Conservation (phyloP, 2,329 filamentous ascomycete species). For the Aureobasidium sp. region DNA sequence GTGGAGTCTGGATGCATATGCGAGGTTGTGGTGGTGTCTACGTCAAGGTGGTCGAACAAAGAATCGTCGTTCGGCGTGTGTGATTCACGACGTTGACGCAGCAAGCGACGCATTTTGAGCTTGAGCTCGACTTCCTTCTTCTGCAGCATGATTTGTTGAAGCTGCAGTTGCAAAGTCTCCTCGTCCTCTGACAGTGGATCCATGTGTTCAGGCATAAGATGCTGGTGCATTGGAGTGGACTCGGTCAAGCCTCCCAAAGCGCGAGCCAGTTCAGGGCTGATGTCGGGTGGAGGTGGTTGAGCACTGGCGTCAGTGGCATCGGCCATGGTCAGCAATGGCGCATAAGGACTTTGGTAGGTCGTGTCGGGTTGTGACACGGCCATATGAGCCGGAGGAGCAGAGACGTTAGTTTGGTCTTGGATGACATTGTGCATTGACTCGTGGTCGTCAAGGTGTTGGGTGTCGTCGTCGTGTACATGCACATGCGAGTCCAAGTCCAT, state of each 20-base stretch:
- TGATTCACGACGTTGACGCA: slow-evolving; percentile 19
- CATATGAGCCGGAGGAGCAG: not conserved
- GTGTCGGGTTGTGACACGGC: slow-evolving; percentile 13
- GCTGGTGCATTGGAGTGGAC: slow-evolving; percentile 1
- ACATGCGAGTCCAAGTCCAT: not conserved
- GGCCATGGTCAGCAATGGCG: slow-evolving; percentile 25
- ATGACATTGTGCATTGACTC: slow-evolving; percentile 20
- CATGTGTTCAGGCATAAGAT: slow-evolving; percentile 10
- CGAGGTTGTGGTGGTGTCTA: not conserved
- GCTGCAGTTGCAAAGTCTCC: slow-evolving; percentile 30
- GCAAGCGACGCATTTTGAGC: slow-evolving; percentile 30
- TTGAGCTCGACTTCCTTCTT: slow-evolving; percentile 33
- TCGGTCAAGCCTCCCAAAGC: slow-evolving; percentile 13
- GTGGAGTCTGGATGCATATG: slow-evolving; percentile 7
- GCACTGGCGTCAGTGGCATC: slow-evolving; percentile 19
- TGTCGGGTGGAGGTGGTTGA: slow-evolving; percentile 19
- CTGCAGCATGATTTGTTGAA: slow-evolving; percentile 31
- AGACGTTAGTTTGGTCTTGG: slow-evolving; percentile 5
- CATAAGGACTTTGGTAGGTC: slow-evolving; percentile 30
- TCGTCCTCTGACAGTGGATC: slow-evolving; percentile 29
- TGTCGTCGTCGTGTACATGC: not conserved
- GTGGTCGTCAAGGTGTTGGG: not conserved
- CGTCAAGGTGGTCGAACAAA: slow-evolving; percentile 6
- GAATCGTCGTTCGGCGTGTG: slow-evolving; percentile 10
- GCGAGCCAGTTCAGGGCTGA: slow-evolving; percentile 16